A percentile compares a stretch with the other conserved stretches of the same genome.
These are phyloP conservation scores for Pseudocercospora macadamiae DNA, from an alignment of 2,329 filamentous ascomycete genomes.

Conservation along the genomic window DNA sequence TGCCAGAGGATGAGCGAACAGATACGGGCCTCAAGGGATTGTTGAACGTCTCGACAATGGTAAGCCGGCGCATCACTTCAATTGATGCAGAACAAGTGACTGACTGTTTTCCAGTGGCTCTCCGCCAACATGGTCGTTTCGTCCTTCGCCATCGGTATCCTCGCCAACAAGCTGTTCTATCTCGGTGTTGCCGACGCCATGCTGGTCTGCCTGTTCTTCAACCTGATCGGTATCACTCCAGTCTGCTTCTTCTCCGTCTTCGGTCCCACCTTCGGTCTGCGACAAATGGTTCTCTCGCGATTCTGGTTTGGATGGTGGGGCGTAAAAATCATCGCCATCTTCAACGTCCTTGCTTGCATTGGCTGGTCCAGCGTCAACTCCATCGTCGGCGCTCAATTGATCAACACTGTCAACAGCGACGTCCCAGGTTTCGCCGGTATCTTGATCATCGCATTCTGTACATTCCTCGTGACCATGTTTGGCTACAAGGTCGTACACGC, in stretches of 20 bases:
- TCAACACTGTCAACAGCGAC: constrained; percentile 70
- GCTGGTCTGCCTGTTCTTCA: constrained; percentile 74
- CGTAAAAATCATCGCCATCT: constrained; percentile 58
- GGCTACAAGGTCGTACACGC: constrained; percentile 75
- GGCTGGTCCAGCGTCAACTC: constrained; percentile 79
- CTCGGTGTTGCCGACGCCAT: constrained; percentile 75
- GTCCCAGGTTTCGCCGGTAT: constrained; percentile 76
- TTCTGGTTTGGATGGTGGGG: constrained; percentile 68
- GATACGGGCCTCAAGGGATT: constrained; percentile 59
- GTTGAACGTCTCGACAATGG: constrained; percentile 71
- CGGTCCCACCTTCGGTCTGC: constrained; percentile 71
- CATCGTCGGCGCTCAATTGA: constrained; percentile 77
- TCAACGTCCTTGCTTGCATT: constrained; percentile 71
- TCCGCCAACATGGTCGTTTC: constrained; percentile 78
- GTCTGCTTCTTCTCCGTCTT: constrained; percentile 79
- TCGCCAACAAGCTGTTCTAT: constrained; percentile 68
- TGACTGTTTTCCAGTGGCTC: constrained; percentile 61
- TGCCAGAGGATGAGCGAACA: constrained; percentile 69
- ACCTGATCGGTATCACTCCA: constrained; percentile 70
- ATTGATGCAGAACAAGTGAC: background rate
- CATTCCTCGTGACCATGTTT: constrained; percentile 71
- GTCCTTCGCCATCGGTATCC: constrained; percentile 74
- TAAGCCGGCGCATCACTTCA: constrained; percentile 39
- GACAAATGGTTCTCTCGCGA: constrained; percentile 78
- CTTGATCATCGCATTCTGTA: constrained; percentile 70